These are phyloP conservation scores for Aspergillus homomorphus DNA, from an alignment of 495 filamentous ascomycete species.

Conservation along the genomic window DNA sequence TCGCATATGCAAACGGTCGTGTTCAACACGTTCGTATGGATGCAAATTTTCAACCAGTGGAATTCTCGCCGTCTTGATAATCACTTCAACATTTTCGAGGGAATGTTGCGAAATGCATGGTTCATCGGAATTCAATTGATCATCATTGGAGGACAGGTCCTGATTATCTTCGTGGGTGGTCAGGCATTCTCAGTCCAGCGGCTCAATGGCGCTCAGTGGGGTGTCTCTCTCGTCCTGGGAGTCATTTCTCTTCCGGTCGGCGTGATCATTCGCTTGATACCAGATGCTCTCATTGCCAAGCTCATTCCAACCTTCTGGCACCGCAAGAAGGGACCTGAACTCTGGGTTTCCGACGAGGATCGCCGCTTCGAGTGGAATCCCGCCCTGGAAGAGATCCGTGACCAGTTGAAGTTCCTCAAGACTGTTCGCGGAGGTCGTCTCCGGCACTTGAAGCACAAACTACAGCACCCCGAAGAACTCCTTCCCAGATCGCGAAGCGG, in stretches of 20 bases:
- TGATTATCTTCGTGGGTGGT: constrained; percentile 78
- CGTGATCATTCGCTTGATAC: constrained; percentile 69
- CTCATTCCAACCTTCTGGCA: constrained; percentile 53
- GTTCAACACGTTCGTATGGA: constrained; percentile 93
- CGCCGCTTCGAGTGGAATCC: constrained; percentile 63
- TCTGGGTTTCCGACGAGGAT: constrained; percentile 71
- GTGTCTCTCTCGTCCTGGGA: constrained; percentile 67
- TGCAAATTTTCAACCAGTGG: constrained; percentile 91
- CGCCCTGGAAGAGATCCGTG: constrained; percentile 64
- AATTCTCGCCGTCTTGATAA: constrained; percentile 87
- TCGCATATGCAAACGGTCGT: constrained; percentile 61
- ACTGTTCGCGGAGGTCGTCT: constrained; percentile 79
- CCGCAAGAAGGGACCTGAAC: constrained; percentile 47
- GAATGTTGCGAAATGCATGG: constrained; percentile 72
- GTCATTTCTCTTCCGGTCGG: constrained; percentile 68
- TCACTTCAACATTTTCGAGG: constrained; percentile 85
- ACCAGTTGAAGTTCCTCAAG: constrained; percentile 74
- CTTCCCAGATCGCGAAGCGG: constrained; percentile 69
- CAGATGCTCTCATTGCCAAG: constrained; percentile 59
- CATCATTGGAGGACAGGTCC: constrained; percentile 77
- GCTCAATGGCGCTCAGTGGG: constrained; percentile 70
- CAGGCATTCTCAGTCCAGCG: constrained; percentile 61
- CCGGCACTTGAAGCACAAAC: constrained; percentile 78
- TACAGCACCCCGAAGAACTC: constrained; percentile 75
- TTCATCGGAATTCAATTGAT: constrained; percentile 79